These are phyloP conservation scores for Prunus persica DNA, from an alignment of 306 rosid genomes.

Conservation along the genomic window DNA sequence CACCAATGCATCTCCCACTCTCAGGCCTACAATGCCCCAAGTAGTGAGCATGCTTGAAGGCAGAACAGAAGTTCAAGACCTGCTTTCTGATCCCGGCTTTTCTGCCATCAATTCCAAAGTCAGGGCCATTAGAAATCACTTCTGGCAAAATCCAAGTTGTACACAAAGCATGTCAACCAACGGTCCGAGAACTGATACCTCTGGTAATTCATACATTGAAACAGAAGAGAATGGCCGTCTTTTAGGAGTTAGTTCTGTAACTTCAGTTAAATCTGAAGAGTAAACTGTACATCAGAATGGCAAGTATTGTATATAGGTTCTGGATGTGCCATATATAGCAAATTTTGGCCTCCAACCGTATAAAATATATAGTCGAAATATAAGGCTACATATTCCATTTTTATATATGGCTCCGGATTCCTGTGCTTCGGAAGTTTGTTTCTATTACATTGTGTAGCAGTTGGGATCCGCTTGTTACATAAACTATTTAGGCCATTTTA, in stretches of 20 bases:
- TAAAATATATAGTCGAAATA: too few species aligned
- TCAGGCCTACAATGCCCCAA: conserved; percentile 82
- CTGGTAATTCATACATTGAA: conserved; percentile 36
- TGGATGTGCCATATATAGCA: too few species aligned
- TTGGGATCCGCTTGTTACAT: neutral
- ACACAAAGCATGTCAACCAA: conserved; percentile 55
- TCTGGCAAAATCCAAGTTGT: conserved; percentile 73
- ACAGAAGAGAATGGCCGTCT: conserved; percentile 38
- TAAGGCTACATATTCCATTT: too few species aligned
- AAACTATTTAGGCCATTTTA: too few species aligned
- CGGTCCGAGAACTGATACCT: conserved; percentile 44
- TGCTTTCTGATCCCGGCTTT: conserved; percentile 76
- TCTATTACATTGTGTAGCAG: too few species aligned
- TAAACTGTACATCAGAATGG: too few species aligned
- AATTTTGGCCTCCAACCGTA: too few species aligned
- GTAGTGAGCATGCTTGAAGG: conserved; percentile 97
- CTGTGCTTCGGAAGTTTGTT: too few species aligned
- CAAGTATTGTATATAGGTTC: too few species aligned
- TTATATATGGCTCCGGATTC: too few species aligned
- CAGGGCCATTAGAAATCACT: conserved; percentile 64
- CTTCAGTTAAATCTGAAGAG: conserved; percentile 29
- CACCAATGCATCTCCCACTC: conserved; percentile 93
- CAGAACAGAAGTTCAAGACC: conserved; percentile 63
- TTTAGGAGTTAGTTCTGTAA: conserved; percentile 15
- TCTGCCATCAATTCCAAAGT: conserved; percentile 58